A percentile compares a stretch with the other conserved stretches of the same genome.
These are phyloP conservation scores for Pseudocercospora vitis DNA, from an alignment of 2,329 filamentous ascomycete genomes.

Conservation along the genomic window DNA sequence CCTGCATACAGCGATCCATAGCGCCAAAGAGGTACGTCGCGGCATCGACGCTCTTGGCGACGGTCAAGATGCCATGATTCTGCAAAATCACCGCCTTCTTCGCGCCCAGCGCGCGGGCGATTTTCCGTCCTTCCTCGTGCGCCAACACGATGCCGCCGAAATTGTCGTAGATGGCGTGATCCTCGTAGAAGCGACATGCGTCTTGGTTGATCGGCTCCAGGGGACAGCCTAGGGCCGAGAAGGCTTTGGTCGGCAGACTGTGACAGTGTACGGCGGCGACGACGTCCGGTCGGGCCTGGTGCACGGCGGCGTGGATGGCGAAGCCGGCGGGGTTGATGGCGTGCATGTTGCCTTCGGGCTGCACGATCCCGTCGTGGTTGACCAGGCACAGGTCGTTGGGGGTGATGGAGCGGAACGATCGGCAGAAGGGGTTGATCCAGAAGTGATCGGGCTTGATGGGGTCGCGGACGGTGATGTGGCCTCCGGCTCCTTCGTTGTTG, in stretches of 20 bases:
- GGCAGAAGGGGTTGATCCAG: slow-evolving; percentile 43
- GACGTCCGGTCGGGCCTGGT: slow-evolving; percentile 43
- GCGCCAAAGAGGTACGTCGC: slow-evolving; percentile 37
- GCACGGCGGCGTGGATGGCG: slow-evolving; percentile 44
- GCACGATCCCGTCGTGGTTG: slow-evolving; percentile 42
- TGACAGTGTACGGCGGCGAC: slow-evolving; percentile 45
- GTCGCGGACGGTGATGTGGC: slow-evolving; percentile 43
- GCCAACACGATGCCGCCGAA: slow-evolving; percentile 48
- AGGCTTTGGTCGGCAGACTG: slow-evolving; percentile 42
- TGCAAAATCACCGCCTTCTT: slow-evolving; percentile 39
- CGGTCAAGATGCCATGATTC: slow-evolving; percentile 47
- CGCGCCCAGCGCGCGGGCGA: slow-evolving; percentile 41
- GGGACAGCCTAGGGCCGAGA: slow-evolving; percentile 40
- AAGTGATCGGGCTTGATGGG: slow-evolving; percentile 39
- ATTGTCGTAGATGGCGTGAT: slow-evolving; percentile 39
- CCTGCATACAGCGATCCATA: slow-evolving; percentile 40
- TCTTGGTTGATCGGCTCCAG: slow-evolving; percentile 47
- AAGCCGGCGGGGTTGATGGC: slow-evolving; percentile 45
- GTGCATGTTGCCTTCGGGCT: slow-evolving; percentile 41
- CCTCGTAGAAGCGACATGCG: slow-evolving; percentile 40
- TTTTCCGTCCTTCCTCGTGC: slow-evolving; percentile 42
- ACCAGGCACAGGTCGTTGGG: slow-evolving; percentile 46
- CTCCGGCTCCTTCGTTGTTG: slow-evolving; percentile 30
- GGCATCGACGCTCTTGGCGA: slow-evolving; percentile 38
- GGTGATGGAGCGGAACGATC: slow-evolving; percentile 43